These are phyloP conservation scores for Bipolaris gigantea DNA, from an alignment of 2,329 filamentous ascomycete species.

Conservation along the genomic window DNA sequence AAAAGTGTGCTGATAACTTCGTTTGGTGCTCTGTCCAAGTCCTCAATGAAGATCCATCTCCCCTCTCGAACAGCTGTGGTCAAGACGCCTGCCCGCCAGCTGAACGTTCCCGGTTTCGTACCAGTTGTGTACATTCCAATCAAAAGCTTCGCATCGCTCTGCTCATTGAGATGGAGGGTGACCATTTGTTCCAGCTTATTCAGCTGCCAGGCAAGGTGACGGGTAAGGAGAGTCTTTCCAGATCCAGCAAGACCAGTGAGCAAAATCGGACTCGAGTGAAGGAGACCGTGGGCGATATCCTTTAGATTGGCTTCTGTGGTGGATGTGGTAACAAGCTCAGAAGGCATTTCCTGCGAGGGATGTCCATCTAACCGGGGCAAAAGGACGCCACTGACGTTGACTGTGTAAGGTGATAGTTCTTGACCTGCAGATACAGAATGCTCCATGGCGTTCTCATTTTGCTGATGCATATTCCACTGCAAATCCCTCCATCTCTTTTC, in stretches of 20 bases:
- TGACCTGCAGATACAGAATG: conserved; percentile 10
- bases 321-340: conserved; percentile 60
- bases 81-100: conserved; percentile 88
- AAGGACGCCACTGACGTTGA: conserved; percentile 43
- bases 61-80: conserved; percentile 94
- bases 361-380: conserved; percentile 43
- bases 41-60: conserved; percentile 95
- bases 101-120: conserved; percentile 82
- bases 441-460: neutral
- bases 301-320: conserved; percentile 75
- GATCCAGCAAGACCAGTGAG: conserved; percentile 81
- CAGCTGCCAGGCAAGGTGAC: conserved; percentile 78
- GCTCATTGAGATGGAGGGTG: conserved; percentile 94
- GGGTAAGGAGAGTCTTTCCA: conserved; percentile 86
- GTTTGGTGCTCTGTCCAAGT: conserved; percentile 90
- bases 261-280: conserved; percentile 70
- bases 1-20: conserved; percentile 93
- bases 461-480: conserved; percentile 13
- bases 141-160: conserved; percentile 96
- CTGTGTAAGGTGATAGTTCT: conserved; percentile 36
- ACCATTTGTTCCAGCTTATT: conserved; percentile 82
- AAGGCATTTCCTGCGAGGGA: conserved; percentile 29
- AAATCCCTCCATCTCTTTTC: conserved; percentile 55
- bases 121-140: conserved; percentile 93
- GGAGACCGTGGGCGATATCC: conserved; percentile 67